Conservation (phyloP, 331 rosid genomes). For the Prunus yedoensis region DNA sequence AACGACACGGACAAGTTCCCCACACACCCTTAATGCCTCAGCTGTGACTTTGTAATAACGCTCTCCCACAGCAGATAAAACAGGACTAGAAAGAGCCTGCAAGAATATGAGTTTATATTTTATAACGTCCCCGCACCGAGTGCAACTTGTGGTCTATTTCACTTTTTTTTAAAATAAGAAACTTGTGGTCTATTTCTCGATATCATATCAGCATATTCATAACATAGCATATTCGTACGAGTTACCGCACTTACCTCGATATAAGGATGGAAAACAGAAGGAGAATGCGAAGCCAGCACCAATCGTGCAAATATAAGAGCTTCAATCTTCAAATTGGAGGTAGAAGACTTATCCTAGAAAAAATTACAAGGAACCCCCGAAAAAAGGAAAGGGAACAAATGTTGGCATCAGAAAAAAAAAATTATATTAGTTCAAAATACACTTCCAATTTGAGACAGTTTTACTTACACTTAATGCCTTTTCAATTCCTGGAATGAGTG, state of each 20-base stretch:
- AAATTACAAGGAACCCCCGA: not conserved
- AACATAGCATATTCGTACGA: not conserved
- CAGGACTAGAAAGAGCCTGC: slow-evolving; percentile 97
- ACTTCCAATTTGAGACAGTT: slow-evolving; percentile 9
- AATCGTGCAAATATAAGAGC: slow-evolving; percentile 87
- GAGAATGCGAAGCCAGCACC: slow-evolving; percentile 89
- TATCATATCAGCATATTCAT: not conserved
- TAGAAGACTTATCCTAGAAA: slow-evolving; percentile 87
- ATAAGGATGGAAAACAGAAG: slow-evolving; percentile 89
- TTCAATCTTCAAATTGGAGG: slow-evolving; percentile 98
- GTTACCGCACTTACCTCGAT: slow-evolving; percentile 59
- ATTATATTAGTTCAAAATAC: not conserved
- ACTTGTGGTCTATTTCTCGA: no score
- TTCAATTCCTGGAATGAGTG: slow-evolving; percentile 98
- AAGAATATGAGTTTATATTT: slow-evolving; percentile 15
- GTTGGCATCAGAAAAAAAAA: slow-evolving; percentile 18
- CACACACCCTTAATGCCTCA: slow-evolving; percentile 97
- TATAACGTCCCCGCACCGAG: slow-evolving; percentile 12
- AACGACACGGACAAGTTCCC: slow-evolving; percentile 90
- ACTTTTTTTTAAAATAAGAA: no score
- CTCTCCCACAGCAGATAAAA: slow-evolving; percentile 94
- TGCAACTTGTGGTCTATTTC: slow-evolving; percentile 3
- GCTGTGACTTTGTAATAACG: slow-evolving; percentile 99
- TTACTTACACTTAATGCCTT: slow-evolving; percentile 83
- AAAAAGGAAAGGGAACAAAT: slow-evolving; percentile 13